These are phyloP conservation scores for Pichia membranifaciens DNA, from an alignment of 805 yeast species.

Conservation along the genomic window DNA sequence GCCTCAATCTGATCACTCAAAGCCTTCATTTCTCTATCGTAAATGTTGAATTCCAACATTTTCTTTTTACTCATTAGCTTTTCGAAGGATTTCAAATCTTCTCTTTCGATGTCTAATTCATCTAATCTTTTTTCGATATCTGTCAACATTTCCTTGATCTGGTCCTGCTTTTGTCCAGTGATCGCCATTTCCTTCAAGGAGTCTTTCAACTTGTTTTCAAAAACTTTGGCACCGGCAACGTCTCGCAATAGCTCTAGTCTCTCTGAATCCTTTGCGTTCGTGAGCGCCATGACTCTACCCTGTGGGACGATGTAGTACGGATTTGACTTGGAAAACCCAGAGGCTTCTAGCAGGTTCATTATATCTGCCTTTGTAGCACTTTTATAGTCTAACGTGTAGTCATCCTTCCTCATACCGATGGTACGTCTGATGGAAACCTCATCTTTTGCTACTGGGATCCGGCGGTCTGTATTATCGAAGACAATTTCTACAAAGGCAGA, in stretches of 20 bases:
- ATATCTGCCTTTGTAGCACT: slow-evolving; percentile 76
- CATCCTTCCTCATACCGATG: slow-evolving; percentile 89
- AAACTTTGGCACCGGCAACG: slow-evolving; percentile 91
- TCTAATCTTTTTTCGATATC: slow-evolving; percentile 66
- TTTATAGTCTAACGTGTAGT: slow-evolving; percentile 75
- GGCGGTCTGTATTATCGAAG: slow-evolving; percentile 72
- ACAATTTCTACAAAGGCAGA: slow-evolving; percentile 89
- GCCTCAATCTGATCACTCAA: slow-evolving; percentile 54
- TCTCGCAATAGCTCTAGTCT: slow-evolving; percentile 75
- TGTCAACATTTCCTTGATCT: slow-evolving; percentile 66
- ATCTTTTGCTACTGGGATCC: slow-evolving; percentile 63
- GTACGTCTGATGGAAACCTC: slow-evolving; percentile 80
- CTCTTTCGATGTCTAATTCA: slow-evolving; percentile 76
- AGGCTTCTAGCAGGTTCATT: slow-evolving; percentile 76
- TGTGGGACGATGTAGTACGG: slow-evolving; percentile 98
- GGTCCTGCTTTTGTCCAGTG: slow-evolving; percentile 61
- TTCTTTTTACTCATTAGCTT: slow-evolving; percentile 61
- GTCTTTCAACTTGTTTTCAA: slow-evolving; percentile 74
- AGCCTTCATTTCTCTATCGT: slow-evolving; percentile 68
- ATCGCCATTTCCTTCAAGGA: slow-evolving; percentile 74
- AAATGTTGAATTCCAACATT: slow-evolving; percentile 65
- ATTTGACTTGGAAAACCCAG: slow-evolving; percentile 85
- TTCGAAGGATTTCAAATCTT: slow-evolving; percentile 67
- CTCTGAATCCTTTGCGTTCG: slow-evolving; percentile 84
- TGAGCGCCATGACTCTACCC: slow-evolving; percentile 81